Percentiles rank a stretch among this genome's conserved stretches.
phyloP scores from a whole-genome alignment of 2,329 filamentous ascomycete genomes.

The Sarocladium brachiariae region DNA sequence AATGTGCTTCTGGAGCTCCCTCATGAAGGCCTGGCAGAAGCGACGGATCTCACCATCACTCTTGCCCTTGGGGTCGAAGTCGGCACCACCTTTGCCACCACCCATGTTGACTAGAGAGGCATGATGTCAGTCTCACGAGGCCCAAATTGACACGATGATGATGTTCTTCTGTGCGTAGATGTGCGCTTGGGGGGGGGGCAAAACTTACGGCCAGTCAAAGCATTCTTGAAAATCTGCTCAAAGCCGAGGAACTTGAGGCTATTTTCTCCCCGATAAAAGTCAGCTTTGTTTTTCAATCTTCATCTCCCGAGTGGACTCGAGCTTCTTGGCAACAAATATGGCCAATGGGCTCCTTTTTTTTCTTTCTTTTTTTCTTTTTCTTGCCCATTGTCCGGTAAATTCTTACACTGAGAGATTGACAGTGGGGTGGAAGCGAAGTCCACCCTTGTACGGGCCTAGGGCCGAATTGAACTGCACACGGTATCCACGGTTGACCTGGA shows the following conservation, averaged over 20 bases:
- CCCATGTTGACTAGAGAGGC: constrained; percentile 60
- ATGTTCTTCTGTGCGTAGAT: too few species aligned
- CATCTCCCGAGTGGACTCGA: neutral
- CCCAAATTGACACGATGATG: neutral
- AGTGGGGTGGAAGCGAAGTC: constrained; percentile 86
- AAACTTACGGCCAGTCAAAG: constrained; percentile 78
- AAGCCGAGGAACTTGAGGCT: constrained; percentile 95
- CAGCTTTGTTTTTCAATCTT: neutral
- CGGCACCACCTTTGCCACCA: constrained; percentile 93
- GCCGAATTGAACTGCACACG: constrained; percentile 98
- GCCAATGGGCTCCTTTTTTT: neutral
- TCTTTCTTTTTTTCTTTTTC: too few species aligned
- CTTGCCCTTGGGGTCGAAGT: constrained; percentile 99
- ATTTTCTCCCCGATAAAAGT: constrained; percentile 3
- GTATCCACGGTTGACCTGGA: constrained; percentile 91
- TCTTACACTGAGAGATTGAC: constrained; percentile 64
- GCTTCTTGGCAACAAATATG: neutral
- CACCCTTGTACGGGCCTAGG: constrained; percentile 96
- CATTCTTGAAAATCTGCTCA: constrained; percentile 99
- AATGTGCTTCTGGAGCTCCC: constrained; percentile 91
- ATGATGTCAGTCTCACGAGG: constrained; percentile 12
- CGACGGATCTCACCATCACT: constrained; percentile 93
- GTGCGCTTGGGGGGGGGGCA: neutral
- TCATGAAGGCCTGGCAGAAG: constrained; percentile 96
- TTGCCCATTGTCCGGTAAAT: neutral